Conservation (phyloP, 148 eudicot species). For the Vaccinium myrtillus region DNA sequence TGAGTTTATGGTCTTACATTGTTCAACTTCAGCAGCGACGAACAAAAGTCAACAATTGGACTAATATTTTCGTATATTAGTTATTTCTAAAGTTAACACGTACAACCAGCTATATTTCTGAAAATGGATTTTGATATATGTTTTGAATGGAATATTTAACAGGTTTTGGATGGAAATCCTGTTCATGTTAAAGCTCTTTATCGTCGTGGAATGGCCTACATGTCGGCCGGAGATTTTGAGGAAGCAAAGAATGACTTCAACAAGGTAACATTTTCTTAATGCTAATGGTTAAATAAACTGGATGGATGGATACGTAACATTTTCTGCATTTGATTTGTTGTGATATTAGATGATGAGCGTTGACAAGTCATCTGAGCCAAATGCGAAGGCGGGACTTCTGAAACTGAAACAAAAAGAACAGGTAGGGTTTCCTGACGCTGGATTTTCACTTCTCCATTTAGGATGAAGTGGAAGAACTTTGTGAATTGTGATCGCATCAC, state of each 20-base stretch:
- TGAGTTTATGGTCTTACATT: background rate
- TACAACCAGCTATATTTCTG: background rate
- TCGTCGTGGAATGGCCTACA: conserved; percentile 96
- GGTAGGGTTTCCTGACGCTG: conserved; percentile 32
- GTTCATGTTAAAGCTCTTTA: conserved; percentile 90
- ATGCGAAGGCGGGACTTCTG: conserved; percentile 82
- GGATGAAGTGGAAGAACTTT: conserved; percentile 10
- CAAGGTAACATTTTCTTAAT: conserved; percentile 44
- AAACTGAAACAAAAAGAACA: conserved; percentile 90
- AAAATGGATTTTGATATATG: background rate
- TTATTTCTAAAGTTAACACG: background rate
- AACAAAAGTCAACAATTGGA: background rate
- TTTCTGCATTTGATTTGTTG: conserved; percentile 21
- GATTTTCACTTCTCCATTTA: background rate
- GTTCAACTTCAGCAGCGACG: background rate
- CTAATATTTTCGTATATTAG: background rate
- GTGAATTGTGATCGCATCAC: background rate
- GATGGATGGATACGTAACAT: background rate
- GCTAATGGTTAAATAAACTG: background rate
- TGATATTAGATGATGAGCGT: conserved; percentile 66
- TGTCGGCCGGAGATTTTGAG: conserved; percentile 86
- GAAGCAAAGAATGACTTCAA: conserved; percentile 86
- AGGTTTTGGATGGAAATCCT: conserved; percentile 90
- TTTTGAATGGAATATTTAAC: conserved; percentile 12
- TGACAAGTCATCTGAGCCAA: conserved; percentile 86